Evolutionary conservation across 176 grass and related monocot genomes (phyloP).

Genomic region (Oryza punctata): DNA sequence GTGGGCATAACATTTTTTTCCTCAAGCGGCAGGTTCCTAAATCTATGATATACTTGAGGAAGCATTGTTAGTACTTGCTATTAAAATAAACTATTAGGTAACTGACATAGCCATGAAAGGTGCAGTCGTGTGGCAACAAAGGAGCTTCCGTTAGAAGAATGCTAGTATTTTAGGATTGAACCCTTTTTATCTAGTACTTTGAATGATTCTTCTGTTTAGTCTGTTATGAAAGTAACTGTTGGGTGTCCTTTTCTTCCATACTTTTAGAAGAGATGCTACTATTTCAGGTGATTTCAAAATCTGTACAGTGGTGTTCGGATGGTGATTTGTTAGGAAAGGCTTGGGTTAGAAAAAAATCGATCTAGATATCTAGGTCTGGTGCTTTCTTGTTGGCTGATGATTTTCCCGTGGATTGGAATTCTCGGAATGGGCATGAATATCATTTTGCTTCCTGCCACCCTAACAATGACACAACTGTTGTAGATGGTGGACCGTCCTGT

Average conservation of each 20-base stretch:
- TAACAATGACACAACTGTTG: neutral
- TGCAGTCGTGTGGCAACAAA: neutral
- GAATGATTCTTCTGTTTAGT: conserved; percentile 7
- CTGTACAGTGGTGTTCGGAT: neutral
- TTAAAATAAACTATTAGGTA: conserved; percentile 3
- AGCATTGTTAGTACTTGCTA: neutral
- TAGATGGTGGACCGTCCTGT: neutral
- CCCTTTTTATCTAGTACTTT: neutral
- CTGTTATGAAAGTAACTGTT: neutral
- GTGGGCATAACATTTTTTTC: neutral
- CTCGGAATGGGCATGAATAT: neutral
- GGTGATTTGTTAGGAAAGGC: neutral
- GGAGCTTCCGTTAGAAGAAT: conserved; percentile 4
- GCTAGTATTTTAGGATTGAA: neutral
- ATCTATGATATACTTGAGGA: neutral
- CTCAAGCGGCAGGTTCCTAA: neutral
- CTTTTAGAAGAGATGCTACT: neutral
- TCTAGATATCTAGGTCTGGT: neutral
- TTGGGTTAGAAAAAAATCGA: neutral
- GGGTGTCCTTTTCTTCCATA: too few relatives aligned
- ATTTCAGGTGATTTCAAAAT: too few relatives aligned
- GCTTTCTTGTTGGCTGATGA: neutral
- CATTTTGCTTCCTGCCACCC: neutral
- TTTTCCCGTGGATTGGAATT: neutral
- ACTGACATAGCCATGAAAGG: neutral